Percentiles rank a stretch among this genome's conserved stretches.
Conservation (phyloP, 164 flowering plant genomes). For the Malania oleifera region DNA sequence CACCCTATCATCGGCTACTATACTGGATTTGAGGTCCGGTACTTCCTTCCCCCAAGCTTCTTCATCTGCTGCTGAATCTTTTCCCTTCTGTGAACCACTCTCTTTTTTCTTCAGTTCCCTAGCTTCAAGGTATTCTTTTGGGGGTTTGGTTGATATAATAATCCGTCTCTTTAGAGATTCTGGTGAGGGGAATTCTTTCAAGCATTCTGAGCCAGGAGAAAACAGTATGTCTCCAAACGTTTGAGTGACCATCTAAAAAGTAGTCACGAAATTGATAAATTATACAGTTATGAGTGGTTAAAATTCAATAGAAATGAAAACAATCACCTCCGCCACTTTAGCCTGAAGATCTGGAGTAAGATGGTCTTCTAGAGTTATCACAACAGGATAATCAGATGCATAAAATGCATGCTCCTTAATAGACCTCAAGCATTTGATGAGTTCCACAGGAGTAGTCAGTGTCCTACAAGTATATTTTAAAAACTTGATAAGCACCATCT, state of each 20-base stretch:
- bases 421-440: constrained; percentile 54
- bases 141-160: constrained; percentile 76
- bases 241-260: constrained; percentile 54
- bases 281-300: not conserved
- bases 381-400: constrained; percentile 66
- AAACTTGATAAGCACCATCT: too few relatives aligned
- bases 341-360: constrained; percentile 71
- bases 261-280: constrained; percentile 4
- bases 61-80: constrained; percentile 29
- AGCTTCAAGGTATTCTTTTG: constrained; percentile 60
- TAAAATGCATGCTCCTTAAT: constrained; percentile 64
- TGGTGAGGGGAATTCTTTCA: constrained; percentile 67
- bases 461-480: constrained; percentile 54
- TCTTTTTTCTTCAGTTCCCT: constrained; percentile 36
- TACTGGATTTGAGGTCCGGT: constrained; percentile 15
- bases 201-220: constrained; percentile 49
- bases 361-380: constrained; percentile 72
- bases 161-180: constrained; percentile 48
- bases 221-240: constrained; percentile 59
- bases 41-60: constrained; percentile 59
- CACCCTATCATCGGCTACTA: constrained; percentile 28
- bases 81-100: constrained; percentile 25
- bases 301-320: constrained; percentile 3
- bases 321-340: constrained; percentile 63
- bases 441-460: constrained; percentile 54